Evolutionary conservation across 208 protist species (phyloP).

Genomic region (Blastocrithidia nonstop): DNA sequence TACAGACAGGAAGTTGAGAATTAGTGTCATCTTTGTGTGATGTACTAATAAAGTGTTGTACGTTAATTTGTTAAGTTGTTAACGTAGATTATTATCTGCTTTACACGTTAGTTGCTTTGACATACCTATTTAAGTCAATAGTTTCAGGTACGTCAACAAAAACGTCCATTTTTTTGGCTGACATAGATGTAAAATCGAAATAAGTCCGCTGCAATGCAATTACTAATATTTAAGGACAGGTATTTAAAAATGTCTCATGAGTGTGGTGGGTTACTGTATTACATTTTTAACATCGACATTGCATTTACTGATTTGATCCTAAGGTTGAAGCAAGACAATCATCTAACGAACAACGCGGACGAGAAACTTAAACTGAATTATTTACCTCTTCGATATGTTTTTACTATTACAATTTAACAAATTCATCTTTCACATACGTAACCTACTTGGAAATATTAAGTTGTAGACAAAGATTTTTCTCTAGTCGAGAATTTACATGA

Average conservation of each 20-base stretch:
- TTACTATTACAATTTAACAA: too few relatives aligned
- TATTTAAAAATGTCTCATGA: constrained; percentile 33
- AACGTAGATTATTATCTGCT: constrained; percentile 67
- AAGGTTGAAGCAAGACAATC: constrained; percentile 34
- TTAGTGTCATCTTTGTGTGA: too few relatives aligned
- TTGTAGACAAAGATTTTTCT: constrained; percentile 76
- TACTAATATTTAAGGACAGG: constrained; percentile 78
- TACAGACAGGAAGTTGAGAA: constrained; percentile 19
- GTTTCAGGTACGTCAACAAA: constrained; percentile 70
- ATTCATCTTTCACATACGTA: too few relatives aligned
- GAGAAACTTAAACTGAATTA: constrained; percentile 28
- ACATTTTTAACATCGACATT: constrained; percentile 61
- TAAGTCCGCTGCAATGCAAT: constrained; percentile 68
- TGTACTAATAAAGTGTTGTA: too few relatives aligned
- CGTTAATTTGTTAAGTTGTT: too few relatives aligned
- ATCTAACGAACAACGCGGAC: constrained; percentile 39
- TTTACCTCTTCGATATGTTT: constrained; percentile 18
- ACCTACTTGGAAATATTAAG: constrained; percentile 77
- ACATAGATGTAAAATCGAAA: constrained; percentile 51
- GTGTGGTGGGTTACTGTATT: constrained; percentile 21
- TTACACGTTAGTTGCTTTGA: constrained; percentile 26
- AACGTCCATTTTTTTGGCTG: constrained; percentile 76
- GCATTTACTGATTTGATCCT: constrained; percentile 17
- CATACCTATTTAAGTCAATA: constrained; percentile 40
- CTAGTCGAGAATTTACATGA: constrained; percentile 79